These are phyloP conservation scores for Trichosporon faecale DNA, from an alignment of 1,284 basidiomycete species.

Conservation along the genomic window DNA sequence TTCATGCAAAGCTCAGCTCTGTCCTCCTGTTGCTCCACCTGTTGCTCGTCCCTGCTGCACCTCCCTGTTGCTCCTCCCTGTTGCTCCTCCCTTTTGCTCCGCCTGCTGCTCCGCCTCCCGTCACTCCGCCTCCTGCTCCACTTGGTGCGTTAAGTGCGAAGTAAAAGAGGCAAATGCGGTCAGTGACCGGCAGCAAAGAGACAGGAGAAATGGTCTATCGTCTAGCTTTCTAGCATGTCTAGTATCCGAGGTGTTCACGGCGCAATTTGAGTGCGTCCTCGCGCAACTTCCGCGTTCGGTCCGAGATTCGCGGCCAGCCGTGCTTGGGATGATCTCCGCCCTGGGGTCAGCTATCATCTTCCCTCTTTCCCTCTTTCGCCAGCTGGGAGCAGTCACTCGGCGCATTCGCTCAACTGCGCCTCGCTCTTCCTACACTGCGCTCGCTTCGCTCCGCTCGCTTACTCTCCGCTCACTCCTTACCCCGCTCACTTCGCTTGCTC, in stretches of 20 bases:
- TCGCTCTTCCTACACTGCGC: too few relatives aligned
- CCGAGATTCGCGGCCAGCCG: slow-evolving; percentile 18
- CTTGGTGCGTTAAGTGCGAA: too few relatives aligned
- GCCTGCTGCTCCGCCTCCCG: too few relatives aligned
- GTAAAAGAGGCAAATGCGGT: too few relatives aligned
- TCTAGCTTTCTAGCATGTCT: not conserved
- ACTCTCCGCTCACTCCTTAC: not conserved
- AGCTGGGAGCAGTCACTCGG: not conserved
- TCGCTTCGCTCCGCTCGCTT: not conserved
- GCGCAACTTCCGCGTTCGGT: slow-evolving; percentile 15
- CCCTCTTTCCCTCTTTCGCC: not conserved
- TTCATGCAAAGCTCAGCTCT: too few relatives aligned
- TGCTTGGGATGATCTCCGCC: slow-evolving; percentile 17
- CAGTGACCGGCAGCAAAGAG: not conserved
- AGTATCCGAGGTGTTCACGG: slow-evolving; percentile 22
- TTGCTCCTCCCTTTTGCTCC: too few relatives aligned
- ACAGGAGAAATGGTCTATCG: not conserved
- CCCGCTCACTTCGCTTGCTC: not conserved
- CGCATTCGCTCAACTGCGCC: not conserved
- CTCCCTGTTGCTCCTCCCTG: too few relatives aligned
- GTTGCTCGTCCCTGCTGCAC: too few relatives aligned
- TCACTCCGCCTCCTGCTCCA: too few relatives aligned
- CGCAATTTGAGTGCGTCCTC: slow-evolving; percentile 19
- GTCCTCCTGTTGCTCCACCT: too few relatives aligned
- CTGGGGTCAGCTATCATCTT: not conserved